Conservation (phyloP, 1,139 yeast species). For the Yamadazyma epiphylla region DNA sequence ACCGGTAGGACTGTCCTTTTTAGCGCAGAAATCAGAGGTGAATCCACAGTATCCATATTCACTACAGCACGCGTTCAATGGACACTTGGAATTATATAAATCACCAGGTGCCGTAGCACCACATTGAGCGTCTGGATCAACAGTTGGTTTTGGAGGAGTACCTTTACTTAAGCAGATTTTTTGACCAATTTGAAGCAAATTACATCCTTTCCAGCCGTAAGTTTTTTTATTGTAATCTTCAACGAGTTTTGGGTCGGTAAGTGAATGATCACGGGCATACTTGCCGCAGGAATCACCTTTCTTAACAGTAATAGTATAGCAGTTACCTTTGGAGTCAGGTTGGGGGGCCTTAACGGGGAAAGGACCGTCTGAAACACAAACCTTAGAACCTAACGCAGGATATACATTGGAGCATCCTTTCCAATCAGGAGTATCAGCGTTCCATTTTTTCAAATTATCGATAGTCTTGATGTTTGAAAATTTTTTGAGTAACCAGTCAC, state of each 20-base stretch:
- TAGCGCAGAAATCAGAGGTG: conserved; percentile 12
- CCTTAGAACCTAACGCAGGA: conserved; percentile 3
- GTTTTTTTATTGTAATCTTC: conserved; percentile 6
- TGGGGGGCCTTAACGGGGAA: conserved; percentile 6
- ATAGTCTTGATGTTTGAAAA: conserved; percentile 3
- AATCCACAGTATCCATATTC: conserved; percentile 14
- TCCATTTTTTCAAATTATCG: conserved; percentile 7
- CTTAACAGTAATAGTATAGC: conserved; percentile 3
- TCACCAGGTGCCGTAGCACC: conserved; percentile 15
- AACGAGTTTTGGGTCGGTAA: too few relatives aligned
- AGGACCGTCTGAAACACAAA: conserved; percentile 6
- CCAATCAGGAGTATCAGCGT: conserved; percentile 10
- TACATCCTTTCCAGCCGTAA: conserved; percentile 13
- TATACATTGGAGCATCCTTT: conserved; percentile 7
- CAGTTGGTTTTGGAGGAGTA: conserved; percentile 12
- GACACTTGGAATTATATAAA: conserved; percentile 10
- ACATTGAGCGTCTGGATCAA: conserved; percentile 12
- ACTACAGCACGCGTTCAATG: conserved; percentile 17
- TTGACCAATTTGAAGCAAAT: conserved; percentile 7
- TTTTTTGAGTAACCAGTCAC: conserved; percentile 3
- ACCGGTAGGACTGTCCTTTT: conserved; percentile 3
- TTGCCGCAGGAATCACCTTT: conserved; percentile 7
- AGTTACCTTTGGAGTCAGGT: conserved; percentile 6
- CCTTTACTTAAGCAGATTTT: conserved; percentile 13
- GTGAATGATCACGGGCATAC: conserved; percentile 4